phyloP scores from a whole-genome alignment of 805 yeast species.

The Lachancea waltii region DNA sequence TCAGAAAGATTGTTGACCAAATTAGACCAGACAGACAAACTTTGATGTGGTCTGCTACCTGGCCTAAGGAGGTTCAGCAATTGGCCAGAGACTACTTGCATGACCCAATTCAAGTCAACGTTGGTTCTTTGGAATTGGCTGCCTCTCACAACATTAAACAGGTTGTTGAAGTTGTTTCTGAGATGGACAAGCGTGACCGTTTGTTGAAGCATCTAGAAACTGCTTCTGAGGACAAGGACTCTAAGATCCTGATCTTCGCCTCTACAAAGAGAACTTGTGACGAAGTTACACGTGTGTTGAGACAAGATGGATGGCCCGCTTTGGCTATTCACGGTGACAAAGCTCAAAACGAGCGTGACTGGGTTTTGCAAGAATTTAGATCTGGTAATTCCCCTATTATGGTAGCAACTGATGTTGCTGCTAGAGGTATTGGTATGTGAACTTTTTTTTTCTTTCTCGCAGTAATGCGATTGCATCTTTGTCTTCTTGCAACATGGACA shows the following conservation, averaged over 20 bases:
- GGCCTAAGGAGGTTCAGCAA: conserved; percentile 97
- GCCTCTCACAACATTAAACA: conserved; percentile 97
- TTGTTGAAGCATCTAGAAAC: conserved; percentile 73
- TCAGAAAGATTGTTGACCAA: conserved; percentile 95
- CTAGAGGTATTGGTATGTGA: conserved; percentile 98
- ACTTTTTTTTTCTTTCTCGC: conserved; percentile 14
- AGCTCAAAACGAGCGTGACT: conserved; percentile 95
- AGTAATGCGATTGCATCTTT: conserved; percentile 3
- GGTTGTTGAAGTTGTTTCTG: conserved; percentile 82
- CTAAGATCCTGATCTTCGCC: conserved; percentile 83
- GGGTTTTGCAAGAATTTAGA: conserved; percentile 93
- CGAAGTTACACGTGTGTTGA: conserved; percentile 81
- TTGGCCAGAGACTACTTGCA: conserved; percentile 85
- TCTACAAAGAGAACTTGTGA: conserved; percentile 99
- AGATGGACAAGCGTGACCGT: conserved; percentile 91
- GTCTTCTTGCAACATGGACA: background rate
- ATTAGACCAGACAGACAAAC: conserved; percentile 99
- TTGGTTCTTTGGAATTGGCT: conserved; percentile 92
- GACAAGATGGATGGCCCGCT: conserved; percentile 98
- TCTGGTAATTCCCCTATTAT: conserved; percentile 88
- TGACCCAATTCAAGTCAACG: conserved; percentile 92
- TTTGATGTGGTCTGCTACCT: conserved; percentile 99
- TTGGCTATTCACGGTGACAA: conserved; percentile 98
- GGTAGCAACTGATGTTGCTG: conserved; percentile 99
- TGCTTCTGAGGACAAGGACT: conserved; percentile 62